phyloP scores from a whole-genome alignment of 2,329 filamentous ascomycete genomes.

The Dactylellina cionopaga region DNA sequence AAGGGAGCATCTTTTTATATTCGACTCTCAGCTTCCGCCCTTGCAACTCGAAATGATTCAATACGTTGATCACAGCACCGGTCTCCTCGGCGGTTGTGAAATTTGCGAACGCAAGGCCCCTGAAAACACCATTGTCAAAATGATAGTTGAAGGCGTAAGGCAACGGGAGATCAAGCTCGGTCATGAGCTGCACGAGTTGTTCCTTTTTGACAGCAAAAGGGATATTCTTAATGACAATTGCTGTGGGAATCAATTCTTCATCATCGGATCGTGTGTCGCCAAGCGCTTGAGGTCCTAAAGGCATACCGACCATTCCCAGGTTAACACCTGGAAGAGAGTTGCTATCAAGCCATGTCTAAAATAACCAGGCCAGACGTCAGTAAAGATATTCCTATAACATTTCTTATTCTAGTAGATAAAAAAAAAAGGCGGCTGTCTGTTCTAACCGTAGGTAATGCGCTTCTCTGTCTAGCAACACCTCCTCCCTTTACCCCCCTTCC shows the following conservation, averaged over 20 bases:
- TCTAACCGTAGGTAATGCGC: constrained; percentile 57
- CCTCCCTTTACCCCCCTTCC: constrained; percentile 63
- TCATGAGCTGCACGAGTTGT: constrained; percentile 91
- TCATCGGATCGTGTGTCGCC: constrained; percentile 64
- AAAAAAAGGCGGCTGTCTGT: not conserved
- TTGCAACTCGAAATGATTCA: constrained; percentile 96
- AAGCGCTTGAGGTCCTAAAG: constrained; percentile 59
- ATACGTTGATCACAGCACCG: constrained; percentile 85
- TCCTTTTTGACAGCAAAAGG: constrained; percentile 98
- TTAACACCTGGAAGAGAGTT: constrained; percentile 59
- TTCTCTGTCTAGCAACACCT: constrained; percentile 55
- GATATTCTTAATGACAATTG: constrained; percentile 99
- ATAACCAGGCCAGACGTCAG: constrained; percentile 19
- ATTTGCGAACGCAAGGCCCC: constrained; percentile 95
- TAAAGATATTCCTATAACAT: not conserved
- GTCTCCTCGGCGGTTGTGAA: constrained; percentile 97
- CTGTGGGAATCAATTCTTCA: constrained; percentile 95
- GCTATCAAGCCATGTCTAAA: constrained; percentile 57
- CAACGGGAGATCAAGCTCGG: constrained; percentile 88
- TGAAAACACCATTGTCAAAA: constrained; percentile 97
- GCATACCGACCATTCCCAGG: constrained; percentile 60
- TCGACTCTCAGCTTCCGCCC: constrained; percentile 94
- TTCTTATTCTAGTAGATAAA: not conserved
- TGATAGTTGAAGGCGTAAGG: constrained; percentile 99
- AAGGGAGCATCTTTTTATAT: constrained; percentile 99